A percentile compares a stretch with the other conserved stretches of the same genome.
Evolutionary conservation across 352 stramenopile species (phyloP).

Genomic region (Globisporangium iwayamae): DNA sequence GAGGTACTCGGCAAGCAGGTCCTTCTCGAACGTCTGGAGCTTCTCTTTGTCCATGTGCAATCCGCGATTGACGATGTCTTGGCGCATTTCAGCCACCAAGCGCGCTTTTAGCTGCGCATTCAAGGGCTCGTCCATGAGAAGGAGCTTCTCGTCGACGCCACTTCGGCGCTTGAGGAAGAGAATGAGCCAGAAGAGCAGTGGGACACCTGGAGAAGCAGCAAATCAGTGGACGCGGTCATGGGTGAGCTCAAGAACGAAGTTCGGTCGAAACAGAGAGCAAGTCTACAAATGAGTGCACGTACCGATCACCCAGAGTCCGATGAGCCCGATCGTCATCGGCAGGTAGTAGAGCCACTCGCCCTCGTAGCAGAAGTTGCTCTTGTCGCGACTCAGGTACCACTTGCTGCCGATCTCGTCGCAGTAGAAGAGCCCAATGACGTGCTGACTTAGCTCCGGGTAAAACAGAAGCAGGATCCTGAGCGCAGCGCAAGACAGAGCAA

Average conservation of each 20-base stretch:
- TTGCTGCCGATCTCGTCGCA: constrained; percentile 61
- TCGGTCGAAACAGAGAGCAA: neutral
- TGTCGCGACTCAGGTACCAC: constrained; percentile 65
- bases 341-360: constrained; percentile 57
- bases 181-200: constrained; percentile 68
- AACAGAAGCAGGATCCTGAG: constrained; percentile 61
- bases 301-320: constrained; percentile 66
- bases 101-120: constrained; percentile 39
- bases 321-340: constrained; percentile 36
- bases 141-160: constrained; percentile 46
- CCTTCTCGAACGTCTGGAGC: constrained; percentile 40
- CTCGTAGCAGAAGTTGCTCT: constrained; percentile 54
- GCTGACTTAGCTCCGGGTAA: constrained; percentile 70
- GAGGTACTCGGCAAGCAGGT: constrained; percentile 54
- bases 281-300: neutral
- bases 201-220: constrained; percentile 35
- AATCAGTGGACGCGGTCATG: too few relatives aligned
- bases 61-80: constrained; percentile 38
- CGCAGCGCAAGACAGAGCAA: neutral
- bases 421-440: constrained; percentile 68
- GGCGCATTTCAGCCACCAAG: constrained; percentile 41
- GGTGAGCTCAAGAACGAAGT: neutral
- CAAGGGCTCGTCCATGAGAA: constrained; percentile 39
- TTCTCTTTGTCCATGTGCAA: constrained; percentile 44
- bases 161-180: constrained; percentile 46